phyloP scores from a whole-genome alignment of 805 yeast genomes.

The Myxozyma neglecta region DNA sequence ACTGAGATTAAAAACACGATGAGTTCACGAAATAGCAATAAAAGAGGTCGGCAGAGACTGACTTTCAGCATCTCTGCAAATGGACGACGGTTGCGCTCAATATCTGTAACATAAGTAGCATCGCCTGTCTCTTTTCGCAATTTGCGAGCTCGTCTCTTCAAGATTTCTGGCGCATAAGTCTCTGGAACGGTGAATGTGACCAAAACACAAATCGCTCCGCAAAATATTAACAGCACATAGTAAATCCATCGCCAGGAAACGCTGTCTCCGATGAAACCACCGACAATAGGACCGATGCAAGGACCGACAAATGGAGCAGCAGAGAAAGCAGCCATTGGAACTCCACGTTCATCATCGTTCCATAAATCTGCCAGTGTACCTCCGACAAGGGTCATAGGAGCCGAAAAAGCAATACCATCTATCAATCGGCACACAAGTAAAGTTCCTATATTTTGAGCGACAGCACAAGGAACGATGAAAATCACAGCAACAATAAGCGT shows the following conservation, averaged over 20 bases:
- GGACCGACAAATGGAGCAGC: constrained; percentile 59
- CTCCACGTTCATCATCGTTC: constrained; percentile 58
- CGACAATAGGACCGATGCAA: constrained; percentile 65
- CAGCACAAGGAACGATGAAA: constrained; percentile 58
- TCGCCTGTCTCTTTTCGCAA: constrained; percentile 56
- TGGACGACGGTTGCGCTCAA: constrained; percentile 74
- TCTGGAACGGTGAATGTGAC: constrained; percentile 57
- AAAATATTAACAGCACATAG: constrained; percentile 58
- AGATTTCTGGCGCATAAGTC: constrained; percentile 58
- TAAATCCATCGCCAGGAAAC: constrained; percentile 74
- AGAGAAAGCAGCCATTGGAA: constrained; percentile 67
- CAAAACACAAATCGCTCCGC: constrained; percentile 54
- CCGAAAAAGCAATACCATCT: constrained; percentile 72
- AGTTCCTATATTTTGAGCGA: constrained; percentile 60
- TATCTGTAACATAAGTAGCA: constrained; percentile 48
- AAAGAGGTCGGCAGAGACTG: constrained; percentile 72
- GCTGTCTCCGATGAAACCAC: constrained; percentile 60
- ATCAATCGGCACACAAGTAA: constrained; percentile 64
- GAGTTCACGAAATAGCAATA: constrained; percentile 53
- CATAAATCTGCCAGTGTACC: constrained; percentile 75
- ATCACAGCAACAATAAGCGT: constrained; percentile 49
- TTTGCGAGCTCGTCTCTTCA: constrained; percentile 52
- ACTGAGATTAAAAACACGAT: constrained; percentile 55
- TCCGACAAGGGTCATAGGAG: constrained; percentile 74
- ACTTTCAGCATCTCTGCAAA: constrained; percentile 64